Base-by-base conservation (phyloP, 2,329 filamentous ascomycete species). In the Fusarium acutatum region DNA sequence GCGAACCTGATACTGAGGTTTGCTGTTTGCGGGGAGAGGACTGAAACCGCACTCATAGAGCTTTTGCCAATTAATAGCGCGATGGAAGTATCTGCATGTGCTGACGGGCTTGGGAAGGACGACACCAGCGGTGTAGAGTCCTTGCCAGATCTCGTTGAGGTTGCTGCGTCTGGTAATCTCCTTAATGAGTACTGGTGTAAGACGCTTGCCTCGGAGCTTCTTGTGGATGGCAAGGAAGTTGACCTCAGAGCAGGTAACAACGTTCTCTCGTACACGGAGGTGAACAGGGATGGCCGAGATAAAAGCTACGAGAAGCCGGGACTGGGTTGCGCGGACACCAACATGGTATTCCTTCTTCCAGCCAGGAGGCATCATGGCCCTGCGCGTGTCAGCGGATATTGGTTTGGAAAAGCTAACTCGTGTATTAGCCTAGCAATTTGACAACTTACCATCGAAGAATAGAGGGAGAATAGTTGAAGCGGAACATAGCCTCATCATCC, bases 141-240 rank as follows among this genome's bases (percentile, higher is more conserved):
- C 96, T 83, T 99, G 96, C 88, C 93, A 98, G 74, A 97, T 92
- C 64, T 92, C 93, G 73, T 93, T 88, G 53, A 95, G 84, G 83
- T 98, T 97, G 86, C 94, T 97, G 72, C 95, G 90, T 53, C 96
- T 92, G 10, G 96, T 99, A 77, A 99, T 94, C 82, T 99, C 96
- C 83, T 98, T 98, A 86, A 99, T 99, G 60, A 99, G 90, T 5
- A 98, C 93, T 1, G 96, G 96, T 0, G 96, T 92, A 47, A 99
- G 90, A 60, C 96, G 92, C 86, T 98, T 98, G 65, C 93, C 91
- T 57, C 96, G 94, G 37, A 99, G 90, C 84, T 98, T 98, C 88
- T 98, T 98, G 88, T 99, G 96, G 62, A 99, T 92, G 80, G 95
- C 97, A 75, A 99, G 91, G 84, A 98, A 99, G 86, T 99, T 99